Evolutionary conservation across 768 basidiomycete species (phyloP).

Genomic region (Cantharellus anzutake): DNA sequence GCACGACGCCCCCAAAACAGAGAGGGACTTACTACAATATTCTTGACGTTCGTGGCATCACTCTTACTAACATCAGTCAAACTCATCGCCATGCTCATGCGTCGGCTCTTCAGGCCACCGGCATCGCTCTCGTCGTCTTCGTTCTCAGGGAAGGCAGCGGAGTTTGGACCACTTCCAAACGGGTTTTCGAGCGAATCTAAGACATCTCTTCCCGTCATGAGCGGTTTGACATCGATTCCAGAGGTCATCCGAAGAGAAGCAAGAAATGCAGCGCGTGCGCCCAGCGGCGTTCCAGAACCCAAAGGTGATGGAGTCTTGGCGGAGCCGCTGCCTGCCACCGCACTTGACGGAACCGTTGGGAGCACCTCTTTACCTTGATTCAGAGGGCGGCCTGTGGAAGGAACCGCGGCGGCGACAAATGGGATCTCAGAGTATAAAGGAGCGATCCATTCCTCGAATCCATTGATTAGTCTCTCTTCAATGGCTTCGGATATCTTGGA

Average conservation of each 20-base stretch:
- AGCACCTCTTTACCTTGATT: not conserved
- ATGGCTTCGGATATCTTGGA: not conserved
- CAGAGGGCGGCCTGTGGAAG: not conserved
- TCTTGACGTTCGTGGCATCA: not conserved
- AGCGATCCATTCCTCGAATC: not conserved
- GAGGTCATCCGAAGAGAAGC: not conserved
- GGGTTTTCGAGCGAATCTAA: not conserved
- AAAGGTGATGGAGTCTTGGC: not conserved
- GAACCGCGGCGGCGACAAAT: not conserved
- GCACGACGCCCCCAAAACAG: not conserved
- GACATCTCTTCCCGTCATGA: not conserved
- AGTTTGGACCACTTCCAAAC: not conserved
- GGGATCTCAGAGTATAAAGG: not conserved
- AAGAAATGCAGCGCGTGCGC: conserved; percentile 1
- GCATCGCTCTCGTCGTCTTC: not conserved
- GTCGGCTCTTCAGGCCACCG: not conserved
- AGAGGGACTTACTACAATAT: not conserved
- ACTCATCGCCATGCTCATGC: conserved; percentile 2
- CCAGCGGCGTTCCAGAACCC: not conserved
- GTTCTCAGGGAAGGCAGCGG: not conserved
- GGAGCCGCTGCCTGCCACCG: not conserved
- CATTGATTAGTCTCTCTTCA: not conserved
- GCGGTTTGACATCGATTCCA: not conserved
- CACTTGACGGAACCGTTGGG: not conserved
- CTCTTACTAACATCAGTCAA: not conserved